A percentile compares a stretch with the other conserved stretches of the same genome.
phyloP scores from a whole-genome alignment of 2,329 filamentous ascomycete genomes.

The Trichocomaceae sp. region DNA sequence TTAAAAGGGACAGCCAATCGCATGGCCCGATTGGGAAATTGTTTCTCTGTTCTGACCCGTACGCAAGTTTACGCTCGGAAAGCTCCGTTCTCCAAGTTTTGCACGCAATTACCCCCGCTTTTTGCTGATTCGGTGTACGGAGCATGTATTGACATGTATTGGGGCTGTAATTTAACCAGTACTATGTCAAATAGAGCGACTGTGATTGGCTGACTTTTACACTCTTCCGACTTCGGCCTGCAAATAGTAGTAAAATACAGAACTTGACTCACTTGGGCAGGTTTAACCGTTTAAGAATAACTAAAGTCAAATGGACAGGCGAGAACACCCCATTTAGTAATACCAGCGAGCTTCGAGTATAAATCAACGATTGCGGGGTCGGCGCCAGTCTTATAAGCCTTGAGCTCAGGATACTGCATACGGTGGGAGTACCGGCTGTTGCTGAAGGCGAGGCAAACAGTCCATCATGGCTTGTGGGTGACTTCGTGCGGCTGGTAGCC shows the following conservation, averaged over 20 bases:
- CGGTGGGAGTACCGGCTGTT: no score
- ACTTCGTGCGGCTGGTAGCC: slow-evolving; percentile 73
- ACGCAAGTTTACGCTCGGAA: background rate
- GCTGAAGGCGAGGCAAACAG: no score
- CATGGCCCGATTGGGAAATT: background rate
- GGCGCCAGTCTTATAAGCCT: no score
- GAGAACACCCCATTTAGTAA: background rate
- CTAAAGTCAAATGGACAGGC: no score
- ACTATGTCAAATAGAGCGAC: background rate
- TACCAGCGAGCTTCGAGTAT: background rate
- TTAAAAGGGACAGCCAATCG: background rate
- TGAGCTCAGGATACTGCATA: no score
- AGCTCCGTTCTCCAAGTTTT: background rate
- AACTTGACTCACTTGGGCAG: no score
- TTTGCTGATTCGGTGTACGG: no score
- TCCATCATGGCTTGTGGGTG: slow-evolving; percentile 68
- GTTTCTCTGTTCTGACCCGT: background rate
- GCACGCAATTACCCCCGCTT: background rate
- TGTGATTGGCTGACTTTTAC: background rate
- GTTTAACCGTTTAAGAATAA: no score
- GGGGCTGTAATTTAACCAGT: background rate
- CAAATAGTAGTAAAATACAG: background rate
- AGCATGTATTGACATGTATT: no score
- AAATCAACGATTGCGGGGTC: no score
- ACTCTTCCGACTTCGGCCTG: background rate